Base-by-base conservation (phyloP, 1,139 yeast genomes). In the Meyerozyma smithsonii region DNA sequence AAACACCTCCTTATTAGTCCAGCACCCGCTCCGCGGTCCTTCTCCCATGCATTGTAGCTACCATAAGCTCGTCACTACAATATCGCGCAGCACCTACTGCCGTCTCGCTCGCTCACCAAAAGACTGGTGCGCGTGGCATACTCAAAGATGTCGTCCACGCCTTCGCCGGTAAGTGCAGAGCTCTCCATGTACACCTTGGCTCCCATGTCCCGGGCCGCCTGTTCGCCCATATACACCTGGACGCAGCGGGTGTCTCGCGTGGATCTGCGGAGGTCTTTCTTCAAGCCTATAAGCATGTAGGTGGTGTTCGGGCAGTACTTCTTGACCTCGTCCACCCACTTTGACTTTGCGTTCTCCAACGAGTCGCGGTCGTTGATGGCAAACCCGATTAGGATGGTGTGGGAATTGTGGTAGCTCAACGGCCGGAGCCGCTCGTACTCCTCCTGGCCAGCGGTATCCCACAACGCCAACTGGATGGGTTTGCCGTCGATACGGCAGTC, bases 391-490 rank as follows among this genome's bases (percentile, higher is more conserved):
- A 84, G 59, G 41, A 84, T 77, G 40, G 83, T 80, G 56, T 84
- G 82, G 7, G 89, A 84, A 49, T 83, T 80, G n/a, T 84, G 75
- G 52, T 84, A 84, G 49, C 92, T 89, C 52, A 92, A 70, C 5
- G 96, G 90, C 52, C 97, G 73, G 43, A 84, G 65, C 46, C 92
- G 59, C 52, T 84, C 90, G 55, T 83, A 84, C 56, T 84, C 97
- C 67, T 89, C 97, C 62, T 89, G 97, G 4, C 97, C 97, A 2
- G 97, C 97, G 4, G 97, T 90, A 59, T 90, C 97, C 97, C 97
- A 90, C 28, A 90, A 64, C 1, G 96, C 94, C 44, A 90, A 64
- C 49, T 89, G 87, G 3, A 90, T 95, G 10, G 92, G 82, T 51
- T 88, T 88, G 11, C 96, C 96, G 55, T 88, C 96, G 23, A 88